A percentile compares a stretch with the other conserved stretches of the same genome.
Evolutionary conservation across 768 basidiomycete genomes (phyloP).

Genomic region (Suillus tomentosus): DNA sequence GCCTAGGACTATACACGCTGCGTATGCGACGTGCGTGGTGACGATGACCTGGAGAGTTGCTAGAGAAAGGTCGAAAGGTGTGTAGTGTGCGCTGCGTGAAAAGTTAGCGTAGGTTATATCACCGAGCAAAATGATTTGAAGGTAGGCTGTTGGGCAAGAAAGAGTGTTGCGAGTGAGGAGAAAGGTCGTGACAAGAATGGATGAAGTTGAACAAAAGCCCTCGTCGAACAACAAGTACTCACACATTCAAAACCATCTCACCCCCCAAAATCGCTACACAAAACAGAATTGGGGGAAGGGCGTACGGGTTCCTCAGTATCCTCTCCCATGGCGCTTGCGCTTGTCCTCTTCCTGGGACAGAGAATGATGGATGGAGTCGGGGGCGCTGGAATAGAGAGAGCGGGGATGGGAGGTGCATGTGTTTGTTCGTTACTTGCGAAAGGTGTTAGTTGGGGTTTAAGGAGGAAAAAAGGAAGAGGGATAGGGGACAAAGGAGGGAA

Average conservation of each 20-base stretch:
- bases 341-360: neutral
- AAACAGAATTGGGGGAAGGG: slow-evolving; percentile 61
- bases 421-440: neutral
- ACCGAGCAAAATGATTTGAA: neutral
- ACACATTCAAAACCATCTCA: slow-evolving; percentile 58
- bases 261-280: slow-evolving; percentile 56
- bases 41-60: slow-evolving; percentile 74
- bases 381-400: neutral
- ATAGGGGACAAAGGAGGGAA: neutral
- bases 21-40: slow-evolving; percentile 84
- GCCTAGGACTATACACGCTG: slow-evolving; percentile 81
- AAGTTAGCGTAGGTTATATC: neutral
- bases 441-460: neutral
- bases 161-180: neutral
- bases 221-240: slow-evolving; percentile 31
- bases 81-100: slow-evolving; percentile 51
- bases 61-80: slow-evolving; percentile 80
- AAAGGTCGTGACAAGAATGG: neutral
- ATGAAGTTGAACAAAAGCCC: slow-evolving; percentile 6
- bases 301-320: slow-evolving; percentile 75
- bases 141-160: neutral
- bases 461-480: neutral
- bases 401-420: neutral
- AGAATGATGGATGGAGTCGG: neutral
- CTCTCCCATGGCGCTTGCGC: slow-evolving; percentile 16